Evolutionary conservation across 805 yeast species (phyloP).

Genomic region (Kodamaea kakaduensis): DNA sequence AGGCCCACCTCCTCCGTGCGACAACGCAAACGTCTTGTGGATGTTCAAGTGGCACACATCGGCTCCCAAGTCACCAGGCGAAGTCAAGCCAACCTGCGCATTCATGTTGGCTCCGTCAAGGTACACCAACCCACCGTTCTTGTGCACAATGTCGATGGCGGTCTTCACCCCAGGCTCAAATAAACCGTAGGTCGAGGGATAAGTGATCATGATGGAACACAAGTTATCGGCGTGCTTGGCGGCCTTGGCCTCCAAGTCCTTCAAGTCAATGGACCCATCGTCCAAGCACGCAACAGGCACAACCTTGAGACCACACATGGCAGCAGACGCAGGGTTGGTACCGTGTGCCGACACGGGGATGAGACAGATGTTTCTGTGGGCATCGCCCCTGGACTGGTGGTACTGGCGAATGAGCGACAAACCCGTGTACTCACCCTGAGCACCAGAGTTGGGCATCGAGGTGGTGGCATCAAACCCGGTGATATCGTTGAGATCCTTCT

Average conservation of each 20-base stretch:
- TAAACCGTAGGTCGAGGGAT: slow-evolving; percentile 95
- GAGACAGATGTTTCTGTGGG: slow-evolving; percentile 76
- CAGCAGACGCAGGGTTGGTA: slow-evolving; percentile 97
- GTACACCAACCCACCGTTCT: slow-evolving; percentile 91
- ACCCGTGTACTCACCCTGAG: slow-evolving; percentile 97
- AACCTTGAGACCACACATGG: slow-evolving; percentile 94
- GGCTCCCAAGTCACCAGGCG: slow-evolving; percentile 97
- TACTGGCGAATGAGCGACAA: slow-evolving; percentile 79
- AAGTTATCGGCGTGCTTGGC: slow-evolving; percentile 61
- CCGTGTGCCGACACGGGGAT: slow-evolving; percentile 98
- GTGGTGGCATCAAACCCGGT: slow-evolving; percentile 93
- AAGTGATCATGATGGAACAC: slow-evolving; percentile 94
- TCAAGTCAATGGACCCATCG: slow-evolving; percentile 83
- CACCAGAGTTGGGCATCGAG: slow-evolving; percentile 95
- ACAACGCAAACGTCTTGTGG: slow-evolving; percentile 96
- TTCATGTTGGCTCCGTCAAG: slow-evolving; percentile 99
- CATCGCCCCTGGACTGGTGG: slow-evolving; percentile 65
- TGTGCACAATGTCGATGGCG: slow-evolving; percentile 84
- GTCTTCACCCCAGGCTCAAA: slow-evolving; percentile 87
- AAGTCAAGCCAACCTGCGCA: slow-evolving; percentile 95
- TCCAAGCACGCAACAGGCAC: slow-evolving; percentile 83
- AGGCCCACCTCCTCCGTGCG: slow-evolving; percentile 99
- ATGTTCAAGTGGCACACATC: slow-evolving; percentile 96
- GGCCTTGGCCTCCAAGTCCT: slow-evolving; percentile 71
- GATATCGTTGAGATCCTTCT: slow-evolving; percentile 79